These are phyloP conservation scores for Coniosporium tulheliwenetii DNA, from an alignment of 2,329 filamentous ascomycete species.

Conservation along the genomic window DNA sequence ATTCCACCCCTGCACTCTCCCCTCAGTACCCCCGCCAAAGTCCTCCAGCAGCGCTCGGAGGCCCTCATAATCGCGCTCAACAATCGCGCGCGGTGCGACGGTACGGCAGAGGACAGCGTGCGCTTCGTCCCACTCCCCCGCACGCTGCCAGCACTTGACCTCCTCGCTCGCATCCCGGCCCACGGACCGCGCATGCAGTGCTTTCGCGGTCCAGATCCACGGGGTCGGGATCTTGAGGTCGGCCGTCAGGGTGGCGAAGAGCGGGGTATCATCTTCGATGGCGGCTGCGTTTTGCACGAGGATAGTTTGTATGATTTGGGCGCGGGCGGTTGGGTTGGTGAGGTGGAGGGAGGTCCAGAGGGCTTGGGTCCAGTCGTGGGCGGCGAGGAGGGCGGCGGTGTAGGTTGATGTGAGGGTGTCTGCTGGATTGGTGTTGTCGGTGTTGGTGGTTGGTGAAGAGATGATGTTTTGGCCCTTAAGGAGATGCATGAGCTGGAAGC, in stretches of 20 bases:
- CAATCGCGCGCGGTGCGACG: conserved; percentile 68
- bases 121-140: conserved; percentile 61
- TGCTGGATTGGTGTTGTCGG: conserved; percentile 6
- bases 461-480: conserved; percentile 18
- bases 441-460: conserved; percentile 8
- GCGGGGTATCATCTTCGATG: conserved; percentile 30
- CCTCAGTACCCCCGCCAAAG: conserved; percentile 42
- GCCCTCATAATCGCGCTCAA: conserved; percentile 62
- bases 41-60: conserved; percentile 54
- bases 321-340: conserved; percentile 44
- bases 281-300: conserved; percentile 37
- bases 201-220: conserved; percentile 83
- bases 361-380: conserved; percentile 22
- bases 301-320: conserved; percentile 54
- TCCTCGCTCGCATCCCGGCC: conserved; percentile 54
- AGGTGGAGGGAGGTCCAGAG: conserved; percentile 67
- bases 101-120: conserved; percentile 67
- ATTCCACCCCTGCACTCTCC: conserved; percentile 56
- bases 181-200: conserved; percentile 62
- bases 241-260: conserved; percentile 43
- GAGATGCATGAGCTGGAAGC: conserved; percentile 67
- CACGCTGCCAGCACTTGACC: conserved; percentile 66
- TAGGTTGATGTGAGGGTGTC: conserved; percentile 30
- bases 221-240: conserved; percentile 54
- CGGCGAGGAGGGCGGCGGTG: conserved; percentile 17